Evolutionary conservation across 2,329 filamentous ascomycete genomes (phyloP), one percentile per base, ranked within the genome.

Genomic region (Fusarium sublunatum): DNA sequence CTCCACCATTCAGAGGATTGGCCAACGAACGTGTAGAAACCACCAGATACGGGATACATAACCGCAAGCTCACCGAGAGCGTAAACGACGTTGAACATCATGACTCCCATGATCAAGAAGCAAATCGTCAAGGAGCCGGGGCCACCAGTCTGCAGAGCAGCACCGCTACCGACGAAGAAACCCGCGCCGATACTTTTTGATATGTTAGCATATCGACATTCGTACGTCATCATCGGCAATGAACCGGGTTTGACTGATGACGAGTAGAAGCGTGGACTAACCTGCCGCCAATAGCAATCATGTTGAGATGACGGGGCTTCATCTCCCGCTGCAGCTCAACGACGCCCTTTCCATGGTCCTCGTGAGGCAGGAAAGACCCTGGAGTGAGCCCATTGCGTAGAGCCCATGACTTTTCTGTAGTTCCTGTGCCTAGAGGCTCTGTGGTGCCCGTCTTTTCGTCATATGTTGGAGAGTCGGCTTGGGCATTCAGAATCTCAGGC

Each of bases 11-110:
- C 19, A 3, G 5, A 28, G 7, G n/a, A 11, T 6, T 12, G 6
- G 6, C 2, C 11, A 3, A 57, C 64, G 68, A 19, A 70, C 69
- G 81, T 81, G 61, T 84, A 86, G 73, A 87, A 87, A 44, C 82
- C 83, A 63, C 85, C 85, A 4, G 84, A 84, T 22, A 86, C 80
- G 1, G 69, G 69, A 52, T 71, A 71, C 69, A 71, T 71, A 36
- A 71, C 67, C 32, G 69, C 69, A 6, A 71, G 83, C 72, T 87
- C 85, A 51, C 84, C 85, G 19, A 87, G 81, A 48, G 87, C 86
- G 67, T 87, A 86, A 61, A 88, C 81, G 42, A 86, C 85, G 65
- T 85, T 84, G 69, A 86, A 83, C 74, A 87, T 83, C 83, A 87
- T 86, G 65, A 83, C 58, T 70, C 85, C 84, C 54, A 86, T 83